A percentile compares a stretch with the other conserved stretches of the same genome.
Evolutionary conservation across 768 basidiomycete species (phyloP).

Genomic region (Ephemerocybe angulata): DNA sequence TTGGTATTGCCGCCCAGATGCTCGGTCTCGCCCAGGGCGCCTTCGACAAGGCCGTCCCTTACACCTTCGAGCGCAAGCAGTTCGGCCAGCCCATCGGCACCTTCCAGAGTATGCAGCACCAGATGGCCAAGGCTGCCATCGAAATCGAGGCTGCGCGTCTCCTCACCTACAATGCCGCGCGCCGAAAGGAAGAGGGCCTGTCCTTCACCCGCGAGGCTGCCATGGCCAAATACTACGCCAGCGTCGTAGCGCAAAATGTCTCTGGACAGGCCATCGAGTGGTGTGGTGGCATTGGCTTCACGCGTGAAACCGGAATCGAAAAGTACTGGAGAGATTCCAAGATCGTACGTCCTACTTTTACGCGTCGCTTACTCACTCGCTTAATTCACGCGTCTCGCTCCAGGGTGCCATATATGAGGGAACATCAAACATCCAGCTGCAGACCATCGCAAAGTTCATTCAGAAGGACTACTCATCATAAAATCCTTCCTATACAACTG

Average conservation of each 20-base stretch:
- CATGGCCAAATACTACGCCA: constrained; percentile 95
- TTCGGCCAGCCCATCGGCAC: constrained; percentile 92
- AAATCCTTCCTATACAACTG: too few relatives aligned
- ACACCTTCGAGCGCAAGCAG: constrained; percentile 90
- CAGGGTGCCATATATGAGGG: constrained; percentile 92
- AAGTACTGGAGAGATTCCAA: constrained; percentile 97
- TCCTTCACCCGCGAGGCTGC: constrained; percentile 91
- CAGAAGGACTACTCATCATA: constrained; percentile 85
- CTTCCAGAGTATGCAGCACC: constrained; percentile 95
- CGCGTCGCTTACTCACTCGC: constrained; percentile 3
- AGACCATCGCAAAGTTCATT: constrained; percentile 91
- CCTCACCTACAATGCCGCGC: constrained; percentile 93
- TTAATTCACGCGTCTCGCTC: neutral
- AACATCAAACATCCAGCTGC: constrained; percentile 96
- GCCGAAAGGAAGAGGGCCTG: constrained; percentile 88
- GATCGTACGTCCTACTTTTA: constrained; percentile 57
- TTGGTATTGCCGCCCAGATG: constrained; percentile 99
- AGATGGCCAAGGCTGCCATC: constrained; percentile 85
- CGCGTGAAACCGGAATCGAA: constrained; percentile 91
- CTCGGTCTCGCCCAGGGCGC: constrained; percentile 96
- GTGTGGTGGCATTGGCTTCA: constrained; percentile 92
- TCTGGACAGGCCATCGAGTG: constrained; percentile 92
- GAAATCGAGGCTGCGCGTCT: constrained; percentile 89
- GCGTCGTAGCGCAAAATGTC: constrained; percentile 84
- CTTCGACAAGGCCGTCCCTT: constrained; percentile 92